Evolutionary conservation across 306 rosid species (phyloP), one percentile per base, ranked within the genome.

Genomic region (Cucurbita pepo): DNA sequence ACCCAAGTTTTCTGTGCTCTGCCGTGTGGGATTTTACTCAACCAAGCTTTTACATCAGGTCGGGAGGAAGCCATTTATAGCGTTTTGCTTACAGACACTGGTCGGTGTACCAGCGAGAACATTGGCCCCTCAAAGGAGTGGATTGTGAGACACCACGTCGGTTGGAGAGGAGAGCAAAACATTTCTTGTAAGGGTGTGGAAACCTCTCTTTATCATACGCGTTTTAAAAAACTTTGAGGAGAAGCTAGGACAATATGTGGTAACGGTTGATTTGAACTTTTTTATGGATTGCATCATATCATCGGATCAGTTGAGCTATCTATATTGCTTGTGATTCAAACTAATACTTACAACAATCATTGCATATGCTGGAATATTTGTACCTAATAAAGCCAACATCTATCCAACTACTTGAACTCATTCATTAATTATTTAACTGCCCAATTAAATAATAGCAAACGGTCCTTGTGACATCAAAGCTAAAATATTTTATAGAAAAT

Each of bases 301-400:
- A 66, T 87, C 92, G 79, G 80, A 77, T 85, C 60, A 91, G 83
- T 84, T 94, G 95, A 71, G 99, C 95, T 87, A 91, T 88, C 99
- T 97, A 94, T 83, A 74, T 89, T 83, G 97, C 99, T 89, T 94
- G 99, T 50, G 96, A 86, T 79, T 94, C 97, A 44, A 66, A 18
- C 51, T 41, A 38, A 60, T 60, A 60, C 21, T 60, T 60, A 5
- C 45, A 36, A 61, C 25, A 7, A 40, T 64, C 30, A 64, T 66
- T 22, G 16, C 22, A 48, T 16, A 38, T 67, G 18, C 36, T 41
- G 45, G 45, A 21, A 76, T 25, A 66, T 64, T 5, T 64, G 19
- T n/a, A 5, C 52, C 54, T 50, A 50, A 2, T 9, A 19, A 40
- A 18, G 70, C 40, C 70, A n/a, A 16, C 10, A 8, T 11, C 8